phyloP scores from a whole-genome alignment of 306 rosid species.

The Casuarina cunninghamiana region DNA sequence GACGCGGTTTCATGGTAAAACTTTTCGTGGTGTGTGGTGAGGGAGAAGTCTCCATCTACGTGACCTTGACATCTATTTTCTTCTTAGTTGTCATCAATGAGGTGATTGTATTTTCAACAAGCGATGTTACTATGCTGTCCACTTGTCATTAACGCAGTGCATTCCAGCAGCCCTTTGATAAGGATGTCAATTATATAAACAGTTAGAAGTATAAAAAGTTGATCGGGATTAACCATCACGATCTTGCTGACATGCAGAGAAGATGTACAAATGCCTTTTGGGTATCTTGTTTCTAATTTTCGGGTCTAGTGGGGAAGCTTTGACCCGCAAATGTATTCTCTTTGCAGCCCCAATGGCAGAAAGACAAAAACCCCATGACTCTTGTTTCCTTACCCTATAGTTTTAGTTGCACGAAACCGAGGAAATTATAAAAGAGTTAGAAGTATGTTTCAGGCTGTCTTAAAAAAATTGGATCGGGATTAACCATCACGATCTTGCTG shows the following conservation, averaged over 20 bases:
- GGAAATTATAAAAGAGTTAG: no score
- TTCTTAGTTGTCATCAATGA: neutral
- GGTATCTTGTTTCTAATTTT: neutral
- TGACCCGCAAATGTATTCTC: neutral
- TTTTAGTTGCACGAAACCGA: no score
- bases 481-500: neutral
- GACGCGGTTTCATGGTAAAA: no score
- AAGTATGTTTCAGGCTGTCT: neutral
- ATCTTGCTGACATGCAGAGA: neutral
- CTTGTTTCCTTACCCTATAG: no score
- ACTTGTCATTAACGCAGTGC: neutral
- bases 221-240: neutral
- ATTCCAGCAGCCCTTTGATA: neutral
- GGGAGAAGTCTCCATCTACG: neutral
- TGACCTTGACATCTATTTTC: neutral
- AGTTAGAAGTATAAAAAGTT: neutral
- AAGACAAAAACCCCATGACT: neutral
- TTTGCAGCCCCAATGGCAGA: neutral
- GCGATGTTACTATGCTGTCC: neutral
- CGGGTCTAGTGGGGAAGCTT: neutral
- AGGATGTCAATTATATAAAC: neutral
- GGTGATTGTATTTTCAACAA: conserved; percentile 15
- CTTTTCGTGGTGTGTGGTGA: neutral
- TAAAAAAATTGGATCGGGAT: no score
- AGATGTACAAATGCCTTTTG: neutral